These are phyloP conservation scores for Cinnamomum chago DNA, from an alignment of 164 flowering plant species.

Conservation along the genomic window DNA sequence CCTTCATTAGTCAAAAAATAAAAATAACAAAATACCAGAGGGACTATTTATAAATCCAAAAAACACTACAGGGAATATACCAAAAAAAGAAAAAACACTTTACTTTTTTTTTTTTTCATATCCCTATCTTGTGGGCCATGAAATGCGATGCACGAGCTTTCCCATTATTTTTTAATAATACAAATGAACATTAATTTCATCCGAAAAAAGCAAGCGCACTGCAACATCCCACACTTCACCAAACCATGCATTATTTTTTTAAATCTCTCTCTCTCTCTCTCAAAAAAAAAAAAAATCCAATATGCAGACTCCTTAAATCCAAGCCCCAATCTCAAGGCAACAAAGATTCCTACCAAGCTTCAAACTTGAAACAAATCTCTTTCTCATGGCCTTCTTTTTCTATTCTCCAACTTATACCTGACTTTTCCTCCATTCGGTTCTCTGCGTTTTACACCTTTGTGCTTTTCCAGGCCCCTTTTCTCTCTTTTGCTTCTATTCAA, in stretches of 20 bases:
- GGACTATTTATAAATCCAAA: not conserved
- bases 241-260: not conserved
- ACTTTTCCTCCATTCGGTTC: not conserved
- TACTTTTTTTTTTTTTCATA: no score
- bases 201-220: not conserved
- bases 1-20: no score
- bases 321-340: not conserved
- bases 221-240: not conserved
- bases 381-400: not conserved
- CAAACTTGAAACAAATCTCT: not conserved
- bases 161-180: no score
- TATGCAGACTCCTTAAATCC: not conserved
- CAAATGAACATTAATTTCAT: not conserved
- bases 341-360: slow-evolving; percentile 1
- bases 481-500: not conserved
- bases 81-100: not conserved
- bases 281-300: not conserved
- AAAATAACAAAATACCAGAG: no score
- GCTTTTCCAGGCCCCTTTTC: not conserved
- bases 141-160: no score
- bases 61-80: no score
- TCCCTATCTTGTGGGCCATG: no score
- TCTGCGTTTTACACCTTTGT: slow-evolving; percentile 7
- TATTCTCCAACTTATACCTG: not conserved
- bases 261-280: not conserved